These are phyloP conservation scores for Coniosporium tulheliwenetii DNA, from an alignment of 2,329 filamentous ascomycete genomes.

Conservation along the genomic window DNA sequence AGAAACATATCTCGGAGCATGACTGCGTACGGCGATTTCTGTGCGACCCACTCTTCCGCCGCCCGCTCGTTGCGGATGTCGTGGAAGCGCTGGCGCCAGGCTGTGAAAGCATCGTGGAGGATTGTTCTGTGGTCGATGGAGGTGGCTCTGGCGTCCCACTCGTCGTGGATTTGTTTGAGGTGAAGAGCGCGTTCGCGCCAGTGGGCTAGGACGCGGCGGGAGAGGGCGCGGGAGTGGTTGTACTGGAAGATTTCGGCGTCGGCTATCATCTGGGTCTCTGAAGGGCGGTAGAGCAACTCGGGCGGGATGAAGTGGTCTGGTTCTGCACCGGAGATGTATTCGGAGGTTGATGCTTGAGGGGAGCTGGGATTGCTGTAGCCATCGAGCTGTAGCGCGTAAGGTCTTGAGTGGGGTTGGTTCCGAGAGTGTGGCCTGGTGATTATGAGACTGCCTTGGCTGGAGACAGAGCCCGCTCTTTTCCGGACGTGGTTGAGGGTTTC, in stretches of 20 bases:
- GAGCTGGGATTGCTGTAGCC: too few species aligned
- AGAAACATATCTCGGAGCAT: conserved; percentile 52
- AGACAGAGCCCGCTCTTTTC: conserved; percentile 15
- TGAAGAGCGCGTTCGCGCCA: conserved; percentile 30
- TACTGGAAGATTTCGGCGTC: conserved; percentile 34
- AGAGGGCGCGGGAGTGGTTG: conserved; percentile 16
- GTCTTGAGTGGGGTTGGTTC: too few species aligned
- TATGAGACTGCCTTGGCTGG: conserved; percentile 18
- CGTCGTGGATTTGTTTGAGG: conserved; percentile 10
- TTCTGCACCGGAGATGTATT: not conserved
- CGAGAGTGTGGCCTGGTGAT: conserved; percentile 9
- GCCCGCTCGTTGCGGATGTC: conserved; percentile 25
- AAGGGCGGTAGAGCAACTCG: conserved; percentile 26
- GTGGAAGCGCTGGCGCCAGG: conserved; percentile 28
- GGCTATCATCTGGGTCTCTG: conserved; percentile 32
- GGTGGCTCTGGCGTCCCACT: conserved; percentile 24
- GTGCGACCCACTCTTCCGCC: conserved; percentile 37
- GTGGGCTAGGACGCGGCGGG: conserved; percentile 19
- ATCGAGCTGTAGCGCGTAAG: too few species aligned
- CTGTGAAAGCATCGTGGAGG: conserved; percentile 35
- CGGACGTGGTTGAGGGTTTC: conserved; percentile 7
- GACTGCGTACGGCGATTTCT: conserved; percentile 42
- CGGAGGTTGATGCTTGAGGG: too few species aligned
- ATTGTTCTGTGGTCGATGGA: conserved; percentile 35
- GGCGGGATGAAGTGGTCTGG: not conserved